Evolutionary conservation across 495 filamentous ascomycete genomes (phyloP).

Genomic region (Lichenothelia convexa): DNA sequence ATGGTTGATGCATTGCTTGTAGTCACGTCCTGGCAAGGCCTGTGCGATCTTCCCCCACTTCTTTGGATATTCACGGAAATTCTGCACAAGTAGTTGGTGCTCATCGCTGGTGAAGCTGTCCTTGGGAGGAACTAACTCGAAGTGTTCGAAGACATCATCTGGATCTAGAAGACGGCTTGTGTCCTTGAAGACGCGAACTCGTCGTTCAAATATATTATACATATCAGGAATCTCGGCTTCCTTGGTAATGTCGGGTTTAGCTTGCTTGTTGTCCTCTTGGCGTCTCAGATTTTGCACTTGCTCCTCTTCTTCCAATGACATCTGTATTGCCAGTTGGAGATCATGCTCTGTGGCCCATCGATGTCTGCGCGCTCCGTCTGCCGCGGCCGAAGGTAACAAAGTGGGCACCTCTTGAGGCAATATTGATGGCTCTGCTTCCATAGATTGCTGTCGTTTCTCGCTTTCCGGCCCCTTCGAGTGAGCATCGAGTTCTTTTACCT

Average conservation of each 20-base stretch:
- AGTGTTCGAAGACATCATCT: slow-evolving; percentile 46
- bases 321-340: slow-evolving; percentile 54
- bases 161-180: slow-evolving; percentile 50
- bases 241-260: slow-evolving; percentile 57
- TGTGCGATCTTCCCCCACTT: slow-evolving; percentile 82
- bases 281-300: slow-evolving; percentile 48
- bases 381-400: slow-evolving; percentile 3
- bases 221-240: slow-evolving; percentile 76
- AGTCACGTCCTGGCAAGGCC: slow-evolving; percentile 49
- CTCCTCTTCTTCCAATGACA: slow-evolving; percentile 58
- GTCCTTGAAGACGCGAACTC: slow-evolving; percentile 41
- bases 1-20: slow-evolving; percentile 77
- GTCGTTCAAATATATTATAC: slow-evolving; percentile 24
- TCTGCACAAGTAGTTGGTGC: slow-evolving; percentile 54
- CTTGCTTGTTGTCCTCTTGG: slow-evolving; percentile 41
- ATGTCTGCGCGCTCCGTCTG: slow-evolving; percentile 39
- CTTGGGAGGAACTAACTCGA: slow-evolving; percentile 53
- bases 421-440: slow-evolving; percentile 7
- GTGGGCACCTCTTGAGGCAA: slow-evolving; percentile 5
- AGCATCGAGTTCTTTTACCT: slow-evolving; percentile 8
- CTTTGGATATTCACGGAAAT: slow-evolving; percentile 69
- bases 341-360: slow-evolving; percentile 58
- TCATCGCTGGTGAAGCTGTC: slow-evolving; percentile 77
- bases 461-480: slow-evolving; percentile 8
- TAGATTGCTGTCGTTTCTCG: slow-evolving; percentile 18